A percentile compares a stretch with the other conserved stretches of the same genome.
Evolutionary conservation across 2,329 filamentous ascomycete species (phyloP).

Genomic region (Exophiala oligosperma): DNA sequence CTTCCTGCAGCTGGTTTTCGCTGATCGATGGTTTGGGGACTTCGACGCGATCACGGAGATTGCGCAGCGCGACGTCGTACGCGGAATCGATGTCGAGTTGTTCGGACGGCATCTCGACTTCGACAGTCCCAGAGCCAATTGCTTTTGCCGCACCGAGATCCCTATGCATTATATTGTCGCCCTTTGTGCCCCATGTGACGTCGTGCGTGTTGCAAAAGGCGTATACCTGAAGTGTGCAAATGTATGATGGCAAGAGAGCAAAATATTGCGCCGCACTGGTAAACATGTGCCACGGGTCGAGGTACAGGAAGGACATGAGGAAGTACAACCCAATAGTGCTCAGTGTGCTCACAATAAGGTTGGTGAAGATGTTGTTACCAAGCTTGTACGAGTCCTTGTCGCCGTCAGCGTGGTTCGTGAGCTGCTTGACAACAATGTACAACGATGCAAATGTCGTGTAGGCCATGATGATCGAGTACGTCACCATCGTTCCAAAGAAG

Average conservation of each 20-base stretch:
- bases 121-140: constrained; percentile 70
- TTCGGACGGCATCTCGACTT: constrained; percentile 96
- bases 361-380: constrained; percentile 89
- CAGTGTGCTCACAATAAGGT: constrained; percentile 84
- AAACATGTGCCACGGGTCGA: constrained; percentile 99
- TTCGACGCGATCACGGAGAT: constrained; percentile 88
- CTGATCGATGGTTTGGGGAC: constrained; percentile 63
- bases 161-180: constrained; percentile 90
- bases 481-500: constrained; percentile 82
- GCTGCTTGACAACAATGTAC: constrained; percentile 84
- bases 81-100: constrained; percentile 97
- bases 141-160: constrained; percentile 85
- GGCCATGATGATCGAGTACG: constrained; percentile 91
- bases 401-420: constrained; percentile 54
- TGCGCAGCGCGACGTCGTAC: constrained; percentile 94
- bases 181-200: constrained; percentile 98
- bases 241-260: constrained; percentile 84
- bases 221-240: constrained; percentile 96
- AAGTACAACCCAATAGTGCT: constrained; percentile 94
- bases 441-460: constrained; percentile 90
- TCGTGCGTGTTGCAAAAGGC: constrained; percentile 99
- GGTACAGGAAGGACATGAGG: constrained; percentile 91
- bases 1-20: constrained; percentile 88
- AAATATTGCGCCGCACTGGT: constrained; percentile 92
- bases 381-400: constrained; percentile 53